Evolutionary conservation across 441 rosid genomes (phyloP).

Genomic region (Sinapis alba): DNA sequence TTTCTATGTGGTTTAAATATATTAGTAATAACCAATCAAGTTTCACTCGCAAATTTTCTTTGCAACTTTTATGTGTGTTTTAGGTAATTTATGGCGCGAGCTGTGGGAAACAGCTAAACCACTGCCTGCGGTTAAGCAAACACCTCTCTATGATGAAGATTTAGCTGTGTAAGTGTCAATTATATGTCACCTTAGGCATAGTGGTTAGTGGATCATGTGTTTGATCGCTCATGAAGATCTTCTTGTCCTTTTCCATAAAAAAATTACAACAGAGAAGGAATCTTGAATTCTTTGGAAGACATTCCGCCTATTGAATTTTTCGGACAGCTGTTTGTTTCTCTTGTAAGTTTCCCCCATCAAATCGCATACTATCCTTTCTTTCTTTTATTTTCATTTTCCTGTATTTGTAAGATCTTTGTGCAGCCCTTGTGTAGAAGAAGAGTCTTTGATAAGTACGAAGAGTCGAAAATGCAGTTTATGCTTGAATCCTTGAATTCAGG

Average conservation of each 20-base stretch:
- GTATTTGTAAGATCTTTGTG: background rate
- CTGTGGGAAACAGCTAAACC: constrained; percentile 93
- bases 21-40: background rate
- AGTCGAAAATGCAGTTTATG: background rate
- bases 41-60: constrained; percentile 10
- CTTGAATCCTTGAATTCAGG: background rate
- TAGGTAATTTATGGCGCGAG: constrained; percentile 94
- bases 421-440: background rate
- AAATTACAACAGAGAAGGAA: constrained; percentile 69
- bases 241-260: constrained; percentile 21
- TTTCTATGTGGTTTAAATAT: constrained; percentile 15
- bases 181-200: background rate
- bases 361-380: background rate
- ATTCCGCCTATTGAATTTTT: constrained; percentile 71
- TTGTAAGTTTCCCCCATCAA: constrained; percentile 54
- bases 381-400: background rate
- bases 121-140: constrained; percentile 83
- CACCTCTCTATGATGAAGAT: constrained; percentile 91
- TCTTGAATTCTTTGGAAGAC: constrained; percentile 74
- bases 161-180: constrained; percentile 80
- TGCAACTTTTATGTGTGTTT: constrained; percentile 24
- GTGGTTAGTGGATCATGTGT: constrained; percentile 3
- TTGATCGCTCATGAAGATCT: constrained; percentile 26
- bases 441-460: background rate
- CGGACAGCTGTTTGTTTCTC: constrained; percentile 76